phyloP scores from a whole-genome alignment of 352 stramenopile genomes.

The Pythium phragmiticola region DNA sequence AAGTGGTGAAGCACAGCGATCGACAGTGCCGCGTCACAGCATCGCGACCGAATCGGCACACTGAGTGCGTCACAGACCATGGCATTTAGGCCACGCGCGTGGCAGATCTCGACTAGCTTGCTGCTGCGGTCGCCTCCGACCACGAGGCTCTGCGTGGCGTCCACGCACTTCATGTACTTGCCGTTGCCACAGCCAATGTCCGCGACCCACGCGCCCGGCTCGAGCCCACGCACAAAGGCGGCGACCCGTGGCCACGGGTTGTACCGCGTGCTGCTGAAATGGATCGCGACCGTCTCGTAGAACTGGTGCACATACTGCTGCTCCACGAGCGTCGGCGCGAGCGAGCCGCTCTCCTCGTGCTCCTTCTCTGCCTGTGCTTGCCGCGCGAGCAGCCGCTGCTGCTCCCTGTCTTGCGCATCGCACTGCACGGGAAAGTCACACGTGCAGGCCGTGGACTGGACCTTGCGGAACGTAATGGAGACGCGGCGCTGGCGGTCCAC shows the following conservation, averaged over 20 bases:
- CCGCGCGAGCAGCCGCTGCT: slow-evolving; percentile 5
- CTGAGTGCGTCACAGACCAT: slow-evolving; percentile 74
- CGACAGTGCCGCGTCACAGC: slow-evolving; percentile 77
- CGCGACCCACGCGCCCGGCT: slow-evolving; percentile 59
- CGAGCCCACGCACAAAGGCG: slow-evolving; percentile 58
- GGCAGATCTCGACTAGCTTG: slow-evolving; percentile 67
- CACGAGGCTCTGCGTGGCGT: slow-evolving; percentile 41
- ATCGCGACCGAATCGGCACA: slow-evolving; percentile 70
- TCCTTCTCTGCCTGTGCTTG: background rate
- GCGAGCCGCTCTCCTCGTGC: slow-evolving; percentile 21
- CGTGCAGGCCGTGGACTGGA: slow-evolving; percentile 64
- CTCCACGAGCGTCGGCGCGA: slow-evolving; percentile 66
- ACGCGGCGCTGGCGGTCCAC: slow-evolving; percentile 64
- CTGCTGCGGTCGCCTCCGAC: slow-evolving; percentile 47
- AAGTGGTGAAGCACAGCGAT: slow-evolving; percentile 87
- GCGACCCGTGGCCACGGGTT: slow-evolving; percentile 79
- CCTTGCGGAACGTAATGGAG: slow-evolving; percentile 88
- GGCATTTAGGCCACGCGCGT: slow-evolving; percentile 53
- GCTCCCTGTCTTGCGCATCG: slow-evolving; percentile 37
- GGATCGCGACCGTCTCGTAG: slow-evolving; percentile 79
- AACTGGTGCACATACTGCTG: slow-evolving; percentile 85
- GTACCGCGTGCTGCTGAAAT: slow-evolving; percentile 88
- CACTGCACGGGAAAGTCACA: slow-evolving; percentile 74
- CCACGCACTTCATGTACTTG: slow-evolving; percentile 85
- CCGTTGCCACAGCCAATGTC: slow-evolving; percentile 87